These are phyloP conservation scores for Russula brevipes DNA, from an alignment of 768 basidiomycete genomes.

Conservation along the genomic window DNA sequence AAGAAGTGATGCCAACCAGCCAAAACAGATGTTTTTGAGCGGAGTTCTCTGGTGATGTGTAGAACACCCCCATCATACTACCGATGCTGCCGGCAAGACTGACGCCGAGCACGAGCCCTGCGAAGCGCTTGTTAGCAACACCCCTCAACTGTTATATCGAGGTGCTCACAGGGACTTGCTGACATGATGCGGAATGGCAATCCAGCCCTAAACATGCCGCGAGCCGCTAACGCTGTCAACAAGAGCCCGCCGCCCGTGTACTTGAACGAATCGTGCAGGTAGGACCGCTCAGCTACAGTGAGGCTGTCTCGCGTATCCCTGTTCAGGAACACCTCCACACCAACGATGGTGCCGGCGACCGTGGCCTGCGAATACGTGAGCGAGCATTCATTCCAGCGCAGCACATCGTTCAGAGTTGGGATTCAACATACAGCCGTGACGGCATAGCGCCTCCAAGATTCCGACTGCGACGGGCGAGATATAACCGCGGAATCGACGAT, in stretches of 20 bases:
- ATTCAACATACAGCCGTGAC: conserved; percentile 46
- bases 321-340: conserved; percentile 63
- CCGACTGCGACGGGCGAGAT: conserved; percentile 34
- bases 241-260: conserved; percentile 79
- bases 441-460: conserved; percentile 47
- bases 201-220: conserved; percentile 57
- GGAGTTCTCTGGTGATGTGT: conserved; percentile 71
- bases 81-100: conserved; percentile 77
- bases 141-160: not conserved
- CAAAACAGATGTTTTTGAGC: conserved; percentile 77
- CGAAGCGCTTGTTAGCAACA: not conserved
- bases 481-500: conserved; percentile 46
- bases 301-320: conserved; percentile 72
- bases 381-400: conserved; percentile 7
- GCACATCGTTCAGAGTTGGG: not conserved
- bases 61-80: conserved; percentile 77
- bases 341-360: conserved; percentile 64
- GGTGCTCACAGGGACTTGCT: conserved; percentile 67
- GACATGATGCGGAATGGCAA: conserved; percentile 72
- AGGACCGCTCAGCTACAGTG: conserved; percentile 54
- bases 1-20: conserved; percentile 47
- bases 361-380: conserved; percentile 44
- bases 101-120: conserved; percentile 77
- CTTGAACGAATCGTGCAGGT: conserved; percentile 73
- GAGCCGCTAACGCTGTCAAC: conserved; percentile 73